Percentiles rank a stretch among this genome's conserved stretches.
Conservation (phyloP, 495 filamentous ascomycete genomes). For the Aspergillus indologenus region DNA sequence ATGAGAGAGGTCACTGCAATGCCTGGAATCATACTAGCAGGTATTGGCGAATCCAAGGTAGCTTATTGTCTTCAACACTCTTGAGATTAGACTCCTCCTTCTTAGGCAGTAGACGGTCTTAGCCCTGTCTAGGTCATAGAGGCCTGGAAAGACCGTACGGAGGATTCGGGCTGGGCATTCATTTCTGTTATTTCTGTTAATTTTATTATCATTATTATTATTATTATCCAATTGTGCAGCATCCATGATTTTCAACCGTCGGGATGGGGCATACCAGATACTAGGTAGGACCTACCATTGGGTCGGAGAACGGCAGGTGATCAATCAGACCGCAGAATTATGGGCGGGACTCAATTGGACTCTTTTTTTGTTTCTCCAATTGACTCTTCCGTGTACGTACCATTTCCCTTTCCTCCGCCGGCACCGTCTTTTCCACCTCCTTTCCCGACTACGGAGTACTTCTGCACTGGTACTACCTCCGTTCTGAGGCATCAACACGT, state of each 20-base stretch:
- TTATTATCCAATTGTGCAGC: neutral
- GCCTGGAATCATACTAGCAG: neutral
- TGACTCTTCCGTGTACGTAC: neutral
- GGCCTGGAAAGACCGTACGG: neutral
- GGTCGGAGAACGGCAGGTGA: slow-evolving; percentile 10
- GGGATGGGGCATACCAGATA: slow-evolving; percentile 2
- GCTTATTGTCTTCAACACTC: neutral
- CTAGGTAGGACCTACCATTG: slow-evolving; percentile 2
- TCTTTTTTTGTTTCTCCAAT: slow-evolving; percentile 1
- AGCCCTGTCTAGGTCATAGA: neutral
- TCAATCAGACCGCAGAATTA: slow-evolving; percentile 9
- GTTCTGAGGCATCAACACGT: neutral
- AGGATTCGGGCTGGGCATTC: neutral
- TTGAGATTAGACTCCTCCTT: neutral
- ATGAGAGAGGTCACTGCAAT: slow-evolving; percentile 1
- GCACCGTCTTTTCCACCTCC: neutral
- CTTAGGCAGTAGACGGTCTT: neutral
- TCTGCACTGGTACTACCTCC: neutral
- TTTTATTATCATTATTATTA: neutral
- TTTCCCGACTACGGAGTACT: neutral
- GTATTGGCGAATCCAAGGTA: neutral
- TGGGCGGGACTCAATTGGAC: neutral
- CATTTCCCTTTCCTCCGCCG: slow-evolving; percentile 2
- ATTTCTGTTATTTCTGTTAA: neutral
- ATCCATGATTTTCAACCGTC: slow-evolving; percentile 14